These are phyloP conservation scores for Hydrangea macrophylla DNA, from an alignment of 148 eudicot species.

Conservation along the genomic window DNA sequence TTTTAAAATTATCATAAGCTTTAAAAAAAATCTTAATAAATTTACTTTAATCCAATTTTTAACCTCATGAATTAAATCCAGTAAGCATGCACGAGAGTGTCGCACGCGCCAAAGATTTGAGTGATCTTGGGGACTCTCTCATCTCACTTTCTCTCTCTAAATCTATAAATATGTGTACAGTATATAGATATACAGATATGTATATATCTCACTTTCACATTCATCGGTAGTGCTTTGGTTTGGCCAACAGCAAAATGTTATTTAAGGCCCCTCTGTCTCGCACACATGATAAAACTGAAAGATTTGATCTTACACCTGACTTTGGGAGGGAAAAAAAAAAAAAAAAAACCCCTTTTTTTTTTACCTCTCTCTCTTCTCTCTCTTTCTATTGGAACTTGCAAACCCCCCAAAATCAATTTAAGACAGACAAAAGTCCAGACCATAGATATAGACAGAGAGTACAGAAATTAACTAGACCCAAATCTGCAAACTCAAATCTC, in stretches of 20 bases:
- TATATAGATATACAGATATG: no score
- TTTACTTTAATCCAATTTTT: no score
- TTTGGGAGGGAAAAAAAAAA: slow-evolving; percentile 14
- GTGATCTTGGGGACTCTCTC: no score
- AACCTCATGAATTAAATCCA: no score
- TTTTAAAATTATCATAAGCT: no score
- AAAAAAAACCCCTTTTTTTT: no score
- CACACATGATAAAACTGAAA: neutral
- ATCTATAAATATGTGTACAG: no score
- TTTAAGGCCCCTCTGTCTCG: neutral
- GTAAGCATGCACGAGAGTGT: no score
- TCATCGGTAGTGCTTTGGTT: neutral
- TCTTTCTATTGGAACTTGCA: neutral
- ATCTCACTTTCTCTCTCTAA: no score
- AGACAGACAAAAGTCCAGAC: neutral
- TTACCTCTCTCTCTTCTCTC: no score
- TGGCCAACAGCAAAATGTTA: slow-evolving; percentile 10
- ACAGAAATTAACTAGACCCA: neutral
- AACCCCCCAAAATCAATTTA: neutral
- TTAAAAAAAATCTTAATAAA: no score
- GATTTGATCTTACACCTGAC: neutral
- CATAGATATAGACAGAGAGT: neutral
- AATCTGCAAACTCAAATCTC: neutral
- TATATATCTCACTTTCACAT: neutral
- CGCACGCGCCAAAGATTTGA: no score